Evolutionary conservation across 139 green algal genomes (phyloP), one percentile per base, ranked within the genome.

Genomic region (Volvox reticuliferus): DNA sequence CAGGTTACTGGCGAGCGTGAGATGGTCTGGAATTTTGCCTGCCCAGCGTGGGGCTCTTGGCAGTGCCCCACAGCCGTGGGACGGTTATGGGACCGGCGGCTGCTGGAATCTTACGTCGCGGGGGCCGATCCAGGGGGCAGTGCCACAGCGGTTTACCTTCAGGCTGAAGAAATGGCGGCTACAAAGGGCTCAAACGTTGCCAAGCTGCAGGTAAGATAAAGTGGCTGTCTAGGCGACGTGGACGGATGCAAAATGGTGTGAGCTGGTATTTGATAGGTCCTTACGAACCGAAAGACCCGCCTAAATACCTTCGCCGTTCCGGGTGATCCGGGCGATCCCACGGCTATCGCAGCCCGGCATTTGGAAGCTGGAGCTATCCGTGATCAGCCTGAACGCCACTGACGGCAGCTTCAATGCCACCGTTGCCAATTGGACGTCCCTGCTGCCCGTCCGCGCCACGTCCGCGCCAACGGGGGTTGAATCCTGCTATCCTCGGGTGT

Each of bases 81-180:
- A 9, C 85, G 65, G 0, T 20, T 89, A 50, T 89, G 85, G 85
- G 85, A 89, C 44, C 85, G 85, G 44, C 69, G 85, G 44, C 85
- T 89, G n/a, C 3, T 89, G 44, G 85, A 82, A 28, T 37, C 17
- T 5, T 68, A n/a, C 14, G 28, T 0, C 1, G 24, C 12, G n/a
- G 65, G 12, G 30, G 79, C 21, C 62, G 18, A 28, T 2, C 30
- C 30, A 17, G 82, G 82, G 0, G 32, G 62, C 65, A 36, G 61
- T 67, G 73, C 44, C 35, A 3, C 62, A 28, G 85, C 69, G 19
- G 1, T 89, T 2, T 89, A 89, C 44, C 35, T 89, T 18, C 85
- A 89, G 18, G n/a, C 69, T 20, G 44, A 30, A 14, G 85, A 89
- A 68, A 30, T 36, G n/a, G 22, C 22, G 32, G 32, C 6, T 20